Base-by-base conservation (phyloP, 2,329 filamentous ascomycete species). In the Cladobotryum mycophilum region DNA sequence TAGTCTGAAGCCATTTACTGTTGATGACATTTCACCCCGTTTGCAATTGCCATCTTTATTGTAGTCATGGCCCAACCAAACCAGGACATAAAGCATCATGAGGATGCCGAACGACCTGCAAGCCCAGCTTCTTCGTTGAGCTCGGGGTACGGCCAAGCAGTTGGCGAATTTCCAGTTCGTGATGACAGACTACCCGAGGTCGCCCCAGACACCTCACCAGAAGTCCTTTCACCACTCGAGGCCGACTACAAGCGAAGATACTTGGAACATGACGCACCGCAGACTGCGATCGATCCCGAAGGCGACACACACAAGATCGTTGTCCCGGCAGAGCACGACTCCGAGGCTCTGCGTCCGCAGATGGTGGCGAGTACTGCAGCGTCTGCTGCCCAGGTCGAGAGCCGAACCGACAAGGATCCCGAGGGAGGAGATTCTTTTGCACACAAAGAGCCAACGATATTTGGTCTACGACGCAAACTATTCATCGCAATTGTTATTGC, bases 401-500 rank as follows among this genome's bases (percentile, higher is more conserved):
- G 25, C 25, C 25, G 9, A 30, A 30, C 25, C 25, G 25, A 30
- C 7, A 45, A 14, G 5, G 41, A 45, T 15, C 37, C 25, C 22
- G 25, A 38, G 13, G 42, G 41, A 12, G 30, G 41, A 8, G 15
- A 25, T 3, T 34, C 22, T 3, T 40, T 20, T 12, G 15, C 17
- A 2, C 36, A 25, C 17, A 44, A 35, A 22, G 53, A 36, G 4
- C 30, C 40, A 15, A 51, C 25, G 33, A 51, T 57, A 18, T 41
- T 46, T 14, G 56, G 56, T 9, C 7, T 57, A 20, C 51, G 43
- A 33, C 47, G 49, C 36, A 56, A 52, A 43, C 36, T 36, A 8
- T 56, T 56, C n/a, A 55, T 52, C 25, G 51, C 58, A 18, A 11
- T 58, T 17, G 17, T 56, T 2, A 42, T 47, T 4, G 36, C 56